phyloP scores from a whole-genome alignment of 2,329 filamentous ascomycete species.

The Blastomyces silverae region DNA sequence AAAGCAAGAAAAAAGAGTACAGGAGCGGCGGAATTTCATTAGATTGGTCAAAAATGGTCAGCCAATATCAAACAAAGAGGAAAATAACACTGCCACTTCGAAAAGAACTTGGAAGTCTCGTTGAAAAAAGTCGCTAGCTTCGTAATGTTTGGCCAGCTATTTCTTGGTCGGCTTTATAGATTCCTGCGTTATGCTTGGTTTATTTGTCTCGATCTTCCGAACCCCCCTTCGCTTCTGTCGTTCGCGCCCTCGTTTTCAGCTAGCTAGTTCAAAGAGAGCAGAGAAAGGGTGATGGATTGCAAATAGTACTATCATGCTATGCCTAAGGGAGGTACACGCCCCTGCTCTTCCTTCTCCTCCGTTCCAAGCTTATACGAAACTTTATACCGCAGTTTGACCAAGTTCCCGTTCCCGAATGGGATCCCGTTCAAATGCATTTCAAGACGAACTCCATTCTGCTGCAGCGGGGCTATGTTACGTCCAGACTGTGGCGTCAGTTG shows the following conservation, averaged over 20 bases:
- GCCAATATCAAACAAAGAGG: not conserved
- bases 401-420: conserved; percentile 63
- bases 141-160: not conserved
- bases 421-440: conserved; percentile 71
- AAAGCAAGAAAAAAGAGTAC: not conserved
- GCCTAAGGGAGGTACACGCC: conserved; percentile 72
- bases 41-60: not conserved
- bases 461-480: conserved; percentile 62
- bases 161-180: not conserved
- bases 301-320: conserved; percentile 49
- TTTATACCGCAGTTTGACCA: conserved; percentile 87
- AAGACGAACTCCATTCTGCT: conserved; percentile 74
- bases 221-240: conserved; percentile 14
- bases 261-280: conserved; percentile 17
- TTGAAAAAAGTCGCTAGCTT: not conserved
- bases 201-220: not conserved
- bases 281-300: not conserved
- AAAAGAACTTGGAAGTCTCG: not conserved
- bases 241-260: not conserved
- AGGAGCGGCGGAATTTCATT: not conserved
- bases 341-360: conserved; percentile 64
- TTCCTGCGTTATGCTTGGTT: not conserved
- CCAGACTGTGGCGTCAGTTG: conserved; percentile 80
- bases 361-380: conserved; percentile 67
- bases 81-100: not conserved